Evolutionary conservation across 257 asterid species (phyloP).

Genomic region (Solanum gracilifrons): DNA sequence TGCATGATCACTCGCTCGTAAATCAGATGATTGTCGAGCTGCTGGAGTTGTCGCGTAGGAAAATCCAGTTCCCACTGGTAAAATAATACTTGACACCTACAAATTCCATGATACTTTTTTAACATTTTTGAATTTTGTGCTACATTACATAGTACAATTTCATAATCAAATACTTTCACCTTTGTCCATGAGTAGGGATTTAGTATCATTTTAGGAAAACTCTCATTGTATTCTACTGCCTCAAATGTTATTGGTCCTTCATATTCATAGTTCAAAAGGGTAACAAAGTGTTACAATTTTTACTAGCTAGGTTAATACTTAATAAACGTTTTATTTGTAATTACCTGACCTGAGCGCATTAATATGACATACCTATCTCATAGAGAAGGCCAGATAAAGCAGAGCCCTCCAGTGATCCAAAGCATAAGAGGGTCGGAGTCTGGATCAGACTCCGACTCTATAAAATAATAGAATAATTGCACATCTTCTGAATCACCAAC

Average conservation of each 20-base stretch:
- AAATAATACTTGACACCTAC: constrained; percentile 2
- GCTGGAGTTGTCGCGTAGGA: background rate
- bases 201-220: background rate
- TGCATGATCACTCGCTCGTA: background rate
- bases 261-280: no score
- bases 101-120: background rate
- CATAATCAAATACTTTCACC: background rate
- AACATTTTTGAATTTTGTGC: background rate
- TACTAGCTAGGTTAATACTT: no score
- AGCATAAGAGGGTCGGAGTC: constrained; percentile 12
- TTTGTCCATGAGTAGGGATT: constrained; percentile 5
- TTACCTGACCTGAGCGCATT: no score
- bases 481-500: constrained; percentile 19
- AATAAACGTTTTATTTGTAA: no score
- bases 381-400: constrained; percentile 11
- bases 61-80: background rate
- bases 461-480: constrained; percentile 20
- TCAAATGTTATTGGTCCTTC: background rate
- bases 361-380: constrained; percentile 7
- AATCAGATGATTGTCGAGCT: background rate
- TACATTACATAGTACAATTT: background rate
- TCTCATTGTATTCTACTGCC: constrained; percentile 2
- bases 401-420: constrained; percentile 24
- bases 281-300: no score
- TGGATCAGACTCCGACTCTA: constrained; percentile 12